Base-by-base conservation (phyloP, 441 rosid genomes). In the Erodium texanum region DNA sequence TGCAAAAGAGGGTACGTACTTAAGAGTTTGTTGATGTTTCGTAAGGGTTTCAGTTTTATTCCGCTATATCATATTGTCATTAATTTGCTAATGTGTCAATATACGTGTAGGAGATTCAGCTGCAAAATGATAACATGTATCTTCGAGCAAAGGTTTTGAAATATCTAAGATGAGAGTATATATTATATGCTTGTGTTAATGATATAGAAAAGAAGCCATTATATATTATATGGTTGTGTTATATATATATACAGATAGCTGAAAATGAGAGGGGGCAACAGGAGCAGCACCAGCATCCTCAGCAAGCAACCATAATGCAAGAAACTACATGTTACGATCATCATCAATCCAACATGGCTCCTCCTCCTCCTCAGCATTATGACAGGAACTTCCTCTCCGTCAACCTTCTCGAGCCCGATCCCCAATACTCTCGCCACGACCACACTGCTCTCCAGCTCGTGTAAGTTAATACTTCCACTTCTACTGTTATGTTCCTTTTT, bases 1-100 rank as follows among this genome's bases (percentile, higher is more conserved):
- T 89, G 97, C 92, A 89, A 79, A 89, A 87, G 72, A 80, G 93
- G 85, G 97, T 91, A 85, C 73, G 63, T 68, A n/a, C n/a, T n/a
- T n/a, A n/a, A n/a, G n/a, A n/a, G n/a, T n/a, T n/a, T n/a, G n/a
- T n/a, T n/a, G n/a, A n/a, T n/a, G n/a, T n/a, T n/a, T n/a, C n/a
- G n/a, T n/a, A n/a, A n/a, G n/a, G n/a, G n/a, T 2, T 32, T 32
- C 7, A 32, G 3, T 32, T 32, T 5, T 5, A 5, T 32, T 7
- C 10, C 10, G 8, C 8, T 7, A 4, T 7, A 11, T 36, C 41
- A 36, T 36, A 32, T 1, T 4, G 6, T 32, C 36, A 7, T 1
- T 32, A 32, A 32, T 32, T 32, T 3, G 36, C 0, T 32, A 3
- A 32, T 32, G 5, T 32, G 36, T 32, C 36, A 32, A 32, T 32